Percentiles rank a stretch among this genome's conserved stretches.
phyloP scores from a whole-genome alignment of 192 early-diverging fungal species.

The Entophlyctis helioformis region DNA sequence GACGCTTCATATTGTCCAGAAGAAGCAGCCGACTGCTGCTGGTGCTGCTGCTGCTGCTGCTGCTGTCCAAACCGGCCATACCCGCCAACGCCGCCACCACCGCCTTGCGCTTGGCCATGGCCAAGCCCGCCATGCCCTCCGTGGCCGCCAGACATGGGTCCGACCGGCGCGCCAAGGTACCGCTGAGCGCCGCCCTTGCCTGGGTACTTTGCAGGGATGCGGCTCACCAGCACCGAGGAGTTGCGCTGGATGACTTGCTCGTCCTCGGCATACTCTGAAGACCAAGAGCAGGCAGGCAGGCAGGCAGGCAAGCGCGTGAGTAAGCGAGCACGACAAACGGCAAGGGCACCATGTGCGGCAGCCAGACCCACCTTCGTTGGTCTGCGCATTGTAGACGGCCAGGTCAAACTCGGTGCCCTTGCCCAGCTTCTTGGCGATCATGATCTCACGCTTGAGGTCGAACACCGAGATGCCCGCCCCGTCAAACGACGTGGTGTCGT shows the following conservation, averaged over 20 bases:
- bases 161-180: conserved; percentile 29
- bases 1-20: neutral
- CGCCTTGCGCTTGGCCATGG: neutral
- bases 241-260: conserved; percentile 70
- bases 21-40: neutral
- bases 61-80: neutral
- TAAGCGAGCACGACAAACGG: neutral
- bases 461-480: conserved; percentile 80
- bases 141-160: conserved; percentile 7
- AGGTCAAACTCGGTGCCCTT: conserved; percentile 86
- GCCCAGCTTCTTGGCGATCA: conserved; percentile 72
- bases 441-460: conserved; percentile 87
- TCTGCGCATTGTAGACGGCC: conserved; percentile 78
- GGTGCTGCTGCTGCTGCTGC: neutral
- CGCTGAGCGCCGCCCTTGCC: conserved; percentile 67
- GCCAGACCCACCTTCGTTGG: conserved; percentile 62
- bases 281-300: conserved; percentile 16
- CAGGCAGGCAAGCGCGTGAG: conserved; percentile 1
- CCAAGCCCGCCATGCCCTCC: neutral
- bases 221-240: conserved; percentile 75
- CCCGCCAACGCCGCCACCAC: neutral
- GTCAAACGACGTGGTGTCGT: conserved; percentile 77
- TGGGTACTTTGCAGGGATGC: conserved; percentile 55
- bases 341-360: neutral
- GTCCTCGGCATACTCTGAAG: conserved; percentile 74